Base-by-base conservation (phyloP, 2,329 filamentous ascomycete species). In the Fusarium tanahbumbuense region DNA sequence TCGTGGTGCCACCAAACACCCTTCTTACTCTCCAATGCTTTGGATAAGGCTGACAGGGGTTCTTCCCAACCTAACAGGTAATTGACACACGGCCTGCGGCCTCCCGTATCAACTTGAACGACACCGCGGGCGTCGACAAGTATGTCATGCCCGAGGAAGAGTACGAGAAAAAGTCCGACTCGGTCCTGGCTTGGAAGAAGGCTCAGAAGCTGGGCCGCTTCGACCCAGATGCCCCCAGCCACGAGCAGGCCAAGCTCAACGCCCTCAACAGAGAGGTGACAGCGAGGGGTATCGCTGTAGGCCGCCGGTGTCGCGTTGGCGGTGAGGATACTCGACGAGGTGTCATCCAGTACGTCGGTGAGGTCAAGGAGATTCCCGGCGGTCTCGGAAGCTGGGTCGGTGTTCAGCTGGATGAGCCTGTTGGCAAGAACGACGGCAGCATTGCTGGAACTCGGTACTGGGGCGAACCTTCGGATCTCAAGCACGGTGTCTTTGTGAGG, bases 131-230 rank as follows among this genome's bases (percentile, higher is more conserved):
- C 12, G 93, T 98, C 8, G 89, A 94, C 60, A 98, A 98, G 83
- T 98, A 96, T 80, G 89, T 92, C 68, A 92, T 99, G 86, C 93
- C 94, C n/a, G 85, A 87, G 55, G 87, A 91, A 52, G 92, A 94
- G 77, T 99, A 99, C 81, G 93, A 94, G 78, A 89, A 89, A 76
- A 93, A 94, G 77, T 85, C 89, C 45, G 93, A 98, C 81, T 95
- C 92, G 6, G 96, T 99, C 16, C 87, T 98, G 25, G 93, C 94
- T 8, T 98, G 94, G 94, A 99, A 99, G 83, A 95, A 93, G 82
- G 84, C 89, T n/a, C 91, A 97, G 80, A 94, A 97, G 79, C 88
- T 98, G n/a, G 96, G 96, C 53, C 93, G 96, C 37, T 99, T 99
- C 81, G 93, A 98, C 78, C 96, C 96, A 15, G 86, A 91, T 73